A percentile compares a stretch with the other conserved stretches of the same genome.
phyloP scores from a whole-genome alignment of 2,329 filamentous ascomycete genomes.

The Rhynchosporium agropyri region DNA sequence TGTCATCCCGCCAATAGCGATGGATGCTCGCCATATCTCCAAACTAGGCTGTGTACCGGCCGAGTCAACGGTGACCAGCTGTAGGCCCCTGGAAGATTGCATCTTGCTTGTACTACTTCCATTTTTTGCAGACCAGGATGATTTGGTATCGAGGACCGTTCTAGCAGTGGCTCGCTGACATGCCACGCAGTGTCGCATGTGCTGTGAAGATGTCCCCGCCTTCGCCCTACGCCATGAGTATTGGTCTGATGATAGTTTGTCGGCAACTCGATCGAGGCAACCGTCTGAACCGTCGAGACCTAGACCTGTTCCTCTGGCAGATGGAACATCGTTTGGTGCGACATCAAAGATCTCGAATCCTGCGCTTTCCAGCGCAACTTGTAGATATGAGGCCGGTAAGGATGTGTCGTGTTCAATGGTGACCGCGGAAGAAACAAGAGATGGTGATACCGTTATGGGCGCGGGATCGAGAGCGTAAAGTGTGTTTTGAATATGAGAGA shows the following conservation, averaged over 20 bases:
- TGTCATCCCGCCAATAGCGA: slow-evolving; percentile 59
- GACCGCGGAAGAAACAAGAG: slow-evolving; percentile 71
- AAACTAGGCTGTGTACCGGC: slow-evolving; percentile 39
- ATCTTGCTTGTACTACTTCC: slow-evolving; percentile 5
- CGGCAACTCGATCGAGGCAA: slow-evolving; percentile 37
- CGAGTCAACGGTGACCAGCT: slow-evolving; percentile 44
- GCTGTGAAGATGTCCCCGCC: slow-evolving; percentile 23
- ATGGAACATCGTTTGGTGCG: slow-evolving; percentile 24
- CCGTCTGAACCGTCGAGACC: slow-evolving; percentile 31
- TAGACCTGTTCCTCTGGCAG: slow-evolving; percentile 20
- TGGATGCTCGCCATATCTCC: slow-evolving; percentile 50
- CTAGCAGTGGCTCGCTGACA: slow-evolving; percentile 48
- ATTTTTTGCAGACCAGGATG: slow-evolving; percentile 5
- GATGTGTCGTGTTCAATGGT: slow-evolving; percentile 58
- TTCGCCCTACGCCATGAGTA: slow-evolving; percentile 7
- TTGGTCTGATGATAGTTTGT: slow-evolving; percentile 34
- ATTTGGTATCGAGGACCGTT: slow-evolving; percentile 9
- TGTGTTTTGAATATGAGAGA: slow-evolving; percentile 64
- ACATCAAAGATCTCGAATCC: slow-evolving; percentile 59
- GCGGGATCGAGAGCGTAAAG: slow-evolving; percentile 53
- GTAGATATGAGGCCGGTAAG: slow-evolving; percentile 48
- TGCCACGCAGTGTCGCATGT: slow-evolving; percentile 54
- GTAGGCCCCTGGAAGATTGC: slow-evolving; percentile 9
- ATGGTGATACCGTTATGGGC: slow-evolving; percentile 64
- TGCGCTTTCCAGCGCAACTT: slow-evolving; percentile 54